A percentile compares a stretch with the other conserved stretches of the same genome.
These are phyloP conservation scores for Fomitopsis pulvina DNA, from an alignment of 768 basidiomycete species.

Conservation along the genomic window DNA sequence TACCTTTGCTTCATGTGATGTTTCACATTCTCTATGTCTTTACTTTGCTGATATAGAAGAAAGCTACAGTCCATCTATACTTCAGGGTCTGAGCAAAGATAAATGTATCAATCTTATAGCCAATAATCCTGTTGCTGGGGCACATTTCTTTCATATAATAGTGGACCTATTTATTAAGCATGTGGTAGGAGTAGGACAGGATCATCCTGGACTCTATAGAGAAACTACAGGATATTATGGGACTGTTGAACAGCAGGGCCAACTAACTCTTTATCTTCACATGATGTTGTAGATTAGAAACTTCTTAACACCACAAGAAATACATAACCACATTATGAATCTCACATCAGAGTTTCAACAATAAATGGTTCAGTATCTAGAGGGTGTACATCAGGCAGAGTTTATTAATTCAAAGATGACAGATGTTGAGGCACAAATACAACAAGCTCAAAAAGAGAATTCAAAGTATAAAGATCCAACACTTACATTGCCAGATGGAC, in stretches of 20 bases:
- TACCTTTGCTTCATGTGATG: slow-evolving; percentile 30
- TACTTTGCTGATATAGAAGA: neutral
- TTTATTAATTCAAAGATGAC: neutral
- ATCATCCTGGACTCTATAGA: slow-evolving; percentile 11
- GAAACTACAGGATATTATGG: slow-evolving; percentile 16
- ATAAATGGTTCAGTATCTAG: neutral
- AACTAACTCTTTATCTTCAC: slow-evolving; percentile 19
- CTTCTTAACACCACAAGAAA: neutral
- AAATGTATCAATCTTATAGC: neutral
- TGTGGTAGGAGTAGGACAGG: neutral
- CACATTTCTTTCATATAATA: slow-evolving; percentile 14
- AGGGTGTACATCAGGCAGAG: slow-evolving; percentile 2
- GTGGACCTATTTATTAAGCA: slow-evolving; percentile 12
- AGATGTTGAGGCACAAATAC: neutral
- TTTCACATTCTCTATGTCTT: slow-evolving; percentile 7
- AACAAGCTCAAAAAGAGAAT: neutral
- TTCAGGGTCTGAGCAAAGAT: neutral
- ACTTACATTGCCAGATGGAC: neutral
- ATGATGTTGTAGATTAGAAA: neutral
- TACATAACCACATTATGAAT: slow-evolving; percentile 3
- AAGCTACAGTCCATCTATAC: too few relatives aligned
- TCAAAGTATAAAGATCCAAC: neutral
- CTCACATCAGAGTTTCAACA: neutral
- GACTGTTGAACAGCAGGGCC: slow-evolving; percentile 17
- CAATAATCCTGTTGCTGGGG: slow-evolving; percentile 13